Evolutionary conservation across 2,329 filamentous ascomycete genomes (phyloP), one percentile per base, ranked within the genome.

Genomic region (Botryosphaeria agaves): DNA sequence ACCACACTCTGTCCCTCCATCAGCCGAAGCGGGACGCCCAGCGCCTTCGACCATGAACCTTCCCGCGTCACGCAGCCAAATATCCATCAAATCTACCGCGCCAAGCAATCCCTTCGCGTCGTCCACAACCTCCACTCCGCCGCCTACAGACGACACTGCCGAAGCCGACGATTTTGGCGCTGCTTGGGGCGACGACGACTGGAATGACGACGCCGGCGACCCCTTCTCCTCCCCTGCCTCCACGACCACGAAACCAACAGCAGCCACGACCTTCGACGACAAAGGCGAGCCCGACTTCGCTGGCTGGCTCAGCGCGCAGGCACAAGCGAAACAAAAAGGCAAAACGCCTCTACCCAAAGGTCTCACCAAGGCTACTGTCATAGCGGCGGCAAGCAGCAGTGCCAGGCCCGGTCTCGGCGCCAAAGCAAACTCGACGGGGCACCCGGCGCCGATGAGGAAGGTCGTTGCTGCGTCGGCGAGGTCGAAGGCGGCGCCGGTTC

Each of bases 201-300:
- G 65, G 14, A 52, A 55, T 8, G 48, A 57, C 32, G 54, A 56
- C 23, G 60, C 60, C 43, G 51, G 52, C 12, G 61, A 62, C 14
- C 48, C 55, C 11, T n/a, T n/a, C n/a, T n/a, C n/a, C n/a, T n/a
- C n/a, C n/a, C n/a, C n/a, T n/a, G n/a, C n/a, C n/a, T n/a, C n/a
- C n/a, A n/a, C n/a, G n/a, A 23, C 26, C 14, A 32, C 48, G 14
- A 32, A 35, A 4, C 44, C 48, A 29, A 31, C 49, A 5, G 44
- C 60, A 18, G 41, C 56, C 11, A 43, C 50, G 12, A 40, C 47
- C 24, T 87, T 78, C 39, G 81, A 87, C 35, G 84, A 93, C 41
- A 74, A 79, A 16, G 75, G 76, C 3, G 87, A 98, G 51, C 87
- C 87, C 0, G 89, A 95, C 51, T 95, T 98, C 53, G 87, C 84